Percentiles rank a stretch among this genome's conserved stretches.
Conservation (phyloP, 1,139 yeast genomes). For the Hyphopichia burtonii region DNA sequence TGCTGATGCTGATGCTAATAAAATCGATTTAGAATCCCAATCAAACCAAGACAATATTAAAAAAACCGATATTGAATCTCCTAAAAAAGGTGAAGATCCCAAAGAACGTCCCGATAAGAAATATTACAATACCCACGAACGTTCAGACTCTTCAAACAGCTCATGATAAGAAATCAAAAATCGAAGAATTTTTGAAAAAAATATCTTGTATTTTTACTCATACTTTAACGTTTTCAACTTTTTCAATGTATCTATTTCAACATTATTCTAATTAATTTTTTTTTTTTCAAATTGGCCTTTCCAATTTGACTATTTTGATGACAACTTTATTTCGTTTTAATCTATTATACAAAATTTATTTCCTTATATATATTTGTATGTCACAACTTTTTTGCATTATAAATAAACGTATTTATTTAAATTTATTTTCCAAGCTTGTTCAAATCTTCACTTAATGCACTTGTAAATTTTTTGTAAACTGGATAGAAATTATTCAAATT, state of each 20-base stretch:
- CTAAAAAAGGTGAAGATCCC: background rate
- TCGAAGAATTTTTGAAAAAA: background rate
- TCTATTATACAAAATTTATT: background rate
- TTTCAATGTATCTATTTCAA: too few species aligned
- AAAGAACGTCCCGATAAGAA: background rate
- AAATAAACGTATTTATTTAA: background rate
- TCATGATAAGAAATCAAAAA: background rate
- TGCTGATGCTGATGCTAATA: slow-evolving; percentile 13
- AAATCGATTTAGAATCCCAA: slow-evolving; percentile 23
- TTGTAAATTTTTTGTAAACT: slow-evolving; percentile 44
- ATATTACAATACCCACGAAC: slow-evolving; percentile 3
- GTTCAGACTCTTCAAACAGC: slow-evolving; percentile 5
- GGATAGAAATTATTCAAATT: slow-evolving; percentile 49
- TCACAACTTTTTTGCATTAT: background rate
- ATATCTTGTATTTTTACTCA: background rate
- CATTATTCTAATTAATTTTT: too few species aligned
- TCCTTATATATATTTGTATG: background rate
- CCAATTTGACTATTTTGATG: too few species aligned
- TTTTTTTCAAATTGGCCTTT: too few species aligned
- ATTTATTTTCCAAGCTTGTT: background rate
- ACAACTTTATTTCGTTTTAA: background rate
- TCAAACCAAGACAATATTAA: slow-evolving; percentile 12
- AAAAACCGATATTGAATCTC: background rate
- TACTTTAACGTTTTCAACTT: too few species aligned
- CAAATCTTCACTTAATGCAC: slow-evolving; percentile 8